Percentiles rank a stretch among this genome's conserved stretches.
Evolutionary conservation across 805 yeast species (phyloP).

Genomic region (Kluyveromyces aestuarii): DNA sequence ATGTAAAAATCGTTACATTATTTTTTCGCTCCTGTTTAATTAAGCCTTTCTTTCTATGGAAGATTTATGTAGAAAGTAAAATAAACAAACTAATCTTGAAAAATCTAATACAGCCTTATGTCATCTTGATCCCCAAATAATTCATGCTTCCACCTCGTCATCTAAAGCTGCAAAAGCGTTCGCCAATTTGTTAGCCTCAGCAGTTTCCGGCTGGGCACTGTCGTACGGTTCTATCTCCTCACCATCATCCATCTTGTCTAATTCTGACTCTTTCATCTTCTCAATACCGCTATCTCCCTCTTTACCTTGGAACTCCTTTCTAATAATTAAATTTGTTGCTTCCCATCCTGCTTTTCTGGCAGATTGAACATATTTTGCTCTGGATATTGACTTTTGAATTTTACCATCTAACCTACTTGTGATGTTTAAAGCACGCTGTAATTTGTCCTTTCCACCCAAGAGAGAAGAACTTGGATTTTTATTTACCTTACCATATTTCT

Average conservation of each 20-base stretch:
- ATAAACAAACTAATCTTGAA: neutral
- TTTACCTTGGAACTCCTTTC: slow-evolving; percentile 16
- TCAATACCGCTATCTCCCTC: slow-evolving; percentile 1
- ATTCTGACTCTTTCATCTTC: slow-evolving; percentile 13
- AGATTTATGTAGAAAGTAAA: neutral
- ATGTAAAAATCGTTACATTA: neutral
- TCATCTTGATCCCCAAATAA: neutral
- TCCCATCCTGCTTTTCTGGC: slow-evolving; percentile 72
- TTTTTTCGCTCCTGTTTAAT: neutral
- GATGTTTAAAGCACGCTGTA: slow-evolving; percentile 42
- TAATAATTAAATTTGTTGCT: slow-evolving; percentile 44
- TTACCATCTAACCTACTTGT: slow-evolving; percentile 51
- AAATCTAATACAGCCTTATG: neutral
- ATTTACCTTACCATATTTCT: slow-evolving; percentile 19
- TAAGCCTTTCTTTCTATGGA: neutral
- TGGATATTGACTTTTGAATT: slow-evolving; percentile 52
- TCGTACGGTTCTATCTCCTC: slow-evolving; percentile 9
- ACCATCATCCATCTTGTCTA: slow-evolving; percentile 15
- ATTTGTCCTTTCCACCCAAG: slow-evolving; percentile 22
- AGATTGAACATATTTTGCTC: slow-evolving; percentile 52
- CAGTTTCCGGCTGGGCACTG: neutral
- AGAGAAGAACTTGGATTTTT: slow-evolving; percentile 16
- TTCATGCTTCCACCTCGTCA: slow-evolving; percentile 26
- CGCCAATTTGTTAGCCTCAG: neutral
- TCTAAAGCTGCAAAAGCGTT: slow-evolving; percentile 26